Conservation (phyloP, 495 filamentous ascomycete species). For the Extremus antarcticus region DNA sequence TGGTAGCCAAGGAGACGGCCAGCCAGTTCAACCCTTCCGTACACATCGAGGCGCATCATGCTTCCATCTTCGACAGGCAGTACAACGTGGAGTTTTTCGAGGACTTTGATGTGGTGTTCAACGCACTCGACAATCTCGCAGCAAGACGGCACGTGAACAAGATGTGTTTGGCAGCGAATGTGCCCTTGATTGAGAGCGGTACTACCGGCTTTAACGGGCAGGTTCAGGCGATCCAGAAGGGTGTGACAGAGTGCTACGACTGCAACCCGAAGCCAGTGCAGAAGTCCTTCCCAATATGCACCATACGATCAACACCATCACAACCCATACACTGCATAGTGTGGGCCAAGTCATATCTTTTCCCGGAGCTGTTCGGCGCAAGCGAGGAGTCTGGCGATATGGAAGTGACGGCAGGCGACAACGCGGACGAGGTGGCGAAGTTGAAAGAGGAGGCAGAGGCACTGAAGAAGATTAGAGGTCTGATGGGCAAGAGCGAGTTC, state of each 20-base stretch:
- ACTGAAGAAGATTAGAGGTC: conserved; percentile 67
- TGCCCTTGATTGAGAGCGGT: conserved; percentile 90
- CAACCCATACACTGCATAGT: conserved; percentile 98
- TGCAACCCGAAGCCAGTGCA: conserved; percentile 80
- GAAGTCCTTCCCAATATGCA: conserved; percentile 89
- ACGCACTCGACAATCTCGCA: conserved; percentile 93
- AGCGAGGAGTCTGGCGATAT: conserved; percentile 73
- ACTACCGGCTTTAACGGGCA: conserved; percentile 98
- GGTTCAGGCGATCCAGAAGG: conserved; percentile 86
- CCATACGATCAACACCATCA: conserved; percentile 85
- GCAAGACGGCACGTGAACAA: conserved; percentile 90
- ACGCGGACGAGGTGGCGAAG: conserved; percentile 80
- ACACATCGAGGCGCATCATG: conserved; percentile 82
- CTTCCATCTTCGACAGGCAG: conserved; percentile 86
- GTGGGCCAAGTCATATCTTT: conserved; percentile 96
- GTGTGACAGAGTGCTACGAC: conserved; percentile 93
- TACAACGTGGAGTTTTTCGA: conserved; percentile 90
- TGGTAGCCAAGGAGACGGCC: conserved; percentile 91
- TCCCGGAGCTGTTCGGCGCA: conserved; percentile 84
- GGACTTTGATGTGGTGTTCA: conserved; percentile 78
- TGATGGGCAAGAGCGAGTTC: conserved; percentile 76
- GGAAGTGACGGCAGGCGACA: conserved; percentile 67
- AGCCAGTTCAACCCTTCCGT: conserved; percentile 82
- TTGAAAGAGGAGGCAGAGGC: conserved; percentile 72
- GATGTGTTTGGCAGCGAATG: conserved; percentile 88